These are phyloP conservation scores for Apocynum venetum DNA, from an alignment of 257 asterid species.

Conservation along the genomic window DNA sequence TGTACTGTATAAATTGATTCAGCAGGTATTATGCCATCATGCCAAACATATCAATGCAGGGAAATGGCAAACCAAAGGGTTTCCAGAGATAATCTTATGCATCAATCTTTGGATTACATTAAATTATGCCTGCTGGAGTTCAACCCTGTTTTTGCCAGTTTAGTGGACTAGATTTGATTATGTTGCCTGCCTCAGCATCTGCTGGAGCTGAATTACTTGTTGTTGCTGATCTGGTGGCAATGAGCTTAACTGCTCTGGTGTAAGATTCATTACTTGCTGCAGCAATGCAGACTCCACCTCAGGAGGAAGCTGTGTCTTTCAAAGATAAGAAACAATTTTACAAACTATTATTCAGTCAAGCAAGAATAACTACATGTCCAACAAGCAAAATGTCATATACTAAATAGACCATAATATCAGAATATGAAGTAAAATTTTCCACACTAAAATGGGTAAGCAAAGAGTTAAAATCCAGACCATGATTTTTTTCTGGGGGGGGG, in stretches of 20 bases:
- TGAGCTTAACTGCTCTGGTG: constrained; percentile 73
- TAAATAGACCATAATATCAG: not conserved
- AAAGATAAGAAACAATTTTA: not conserved
- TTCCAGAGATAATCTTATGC: not conserved
- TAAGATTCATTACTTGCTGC: constrained; percentile 71
- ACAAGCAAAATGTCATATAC: not conserved
- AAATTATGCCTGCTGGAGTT: constrained; percentile 54
- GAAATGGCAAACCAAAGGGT: not conserved
- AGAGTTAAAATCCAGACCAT: not conserved
- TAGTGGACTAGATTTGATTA: constrained; percentile 39
- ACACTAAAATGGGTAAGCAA: not conserved
- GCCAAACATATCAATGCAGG: constrained; percentile 4
- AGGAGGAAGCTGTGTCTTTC: constrained; percentile 53
- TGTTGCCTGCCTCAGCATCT: constrained; percentile 73
- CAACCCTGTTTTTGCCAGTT: constrained; percentile 79
- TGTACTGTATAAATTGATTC: constrained; percentile 13
- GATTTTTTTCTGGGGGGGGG: too few species aligned
- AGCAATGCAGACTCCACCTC: constrained; percentile 68
- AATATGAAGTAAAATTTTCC: not conserved
- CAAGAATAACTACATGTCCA: not conserved
- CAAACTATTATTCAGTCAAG: not conserved
- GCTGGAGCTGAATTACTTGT: constrained; percentile 84
- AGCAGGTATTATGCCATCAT: not conserved
- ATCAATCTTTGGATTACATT: constrained; percentile 21
- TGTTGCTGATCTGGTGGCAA: constrained; percentile 88